These are phyloP conservation scores for Plectosphaerella sp. DNA, from an alignment of 2,329 filamentous ascomycete species.

Conservation along the genomic window DNA sequence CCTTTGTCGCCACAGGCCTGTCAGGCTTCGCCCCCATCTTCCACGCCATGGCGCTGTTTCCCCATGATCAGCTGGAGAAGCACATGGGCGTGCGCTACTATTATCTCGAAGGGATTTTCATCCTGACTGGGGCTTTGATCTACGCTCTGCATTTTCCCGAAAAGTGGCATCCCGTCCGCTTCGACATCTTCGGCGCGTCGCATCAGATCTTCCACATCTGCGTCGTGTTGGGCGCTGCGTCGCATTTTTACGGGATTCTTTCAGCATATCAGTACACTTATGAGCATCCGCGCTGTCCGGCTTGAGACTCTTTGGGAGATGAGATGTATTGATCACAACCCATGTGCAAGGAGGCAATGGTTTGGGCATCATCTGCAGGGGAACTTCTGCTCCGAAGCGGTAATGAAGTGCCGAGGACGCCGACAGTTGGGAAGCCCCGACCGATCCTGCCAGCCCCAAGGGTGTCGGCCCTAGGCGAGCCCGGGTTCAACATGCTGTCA, in stretches of 20 bases:
- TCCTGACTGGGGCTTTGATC: slow-evolving; percentile 28
- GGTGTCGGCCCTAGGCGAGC: too few species aligned
- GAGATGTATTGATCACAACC: not conserved
- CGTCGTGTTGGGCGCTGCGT: slow-evolving; percentile 33
- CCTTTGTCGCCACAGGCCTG: slow-evolving; percentile 31
- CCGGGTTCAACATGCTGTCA: too few species aligned
- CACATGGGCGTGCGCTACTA: slow-evolving; percentile 36
- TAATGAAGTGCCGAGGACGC: not conserved
- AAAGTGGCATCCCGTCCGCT: slow-evolving; percentile 31
- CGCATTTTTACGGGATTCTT: slow-evolving; percentile 32
- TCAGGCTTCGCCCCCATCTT: slow-evolving; percentile 32
- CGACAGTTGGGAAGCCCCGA: not conserved
- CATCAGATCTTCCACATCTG: slow-evolving; percentile 43
- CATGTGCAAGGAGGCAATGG: not conserved
- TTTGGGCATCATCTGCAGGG: not conserved
- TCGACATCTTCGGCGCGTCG: slow-evolving; percentile 39
- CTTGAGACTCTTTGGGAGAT: not conserved
- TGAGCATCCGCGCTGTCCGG: slow-evolving; percentile 1
- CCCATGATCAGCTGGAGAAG: slow-evolving; percentile 29
- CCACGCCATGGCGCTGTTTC: slow-evolving; percentile 31
- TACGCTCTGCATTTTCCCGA: slow-evolving; percentile 38
- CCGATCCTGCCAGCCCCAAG: too few species aligned
- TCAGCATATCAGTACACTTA: slow-evolving; percentile 16
- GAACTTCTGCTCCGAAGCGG: not conserved
- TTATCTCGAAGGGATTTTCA: slow-evolving; percentile 30